Percentiles rank a stretch among this genome's conserved stretches.
These are phyloP conservation scores for Neurospora sp. DNA, from an alignment of 2,329 filamentous ascomycete genomes.

Conservation along the genomic window DNA sequence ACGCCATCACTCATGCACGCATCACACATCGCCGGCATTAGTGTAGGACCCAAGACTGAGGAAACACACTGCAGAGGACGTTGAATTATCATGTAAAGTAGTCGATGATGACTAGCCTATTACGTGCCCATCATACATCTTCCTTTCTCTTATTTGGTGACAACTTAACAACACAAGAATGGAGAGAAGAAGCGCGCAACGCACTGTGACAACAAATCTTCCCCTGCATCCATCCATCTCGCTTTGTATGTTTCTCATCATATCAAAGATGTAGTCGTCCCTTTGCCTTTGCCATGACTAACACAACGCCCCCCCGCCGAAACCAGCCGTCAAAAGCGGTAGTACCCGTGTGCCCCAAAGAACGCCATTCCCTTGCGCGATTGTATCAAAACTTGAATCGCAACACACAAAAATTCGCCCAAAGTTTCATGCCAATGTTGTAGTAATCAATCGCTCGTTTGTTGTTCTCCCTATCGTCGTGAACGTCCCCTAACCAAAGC, in stretches of 20 bases:
- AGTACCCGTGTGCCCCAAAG: not conserved
- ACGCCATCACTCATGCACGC: not conserved
- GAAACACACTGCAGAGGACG: not conserved
- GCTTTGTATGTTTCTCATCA: not conserved
- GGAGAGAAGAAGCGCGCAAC: not conserved
- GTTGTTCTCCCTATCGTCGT: not conserved
- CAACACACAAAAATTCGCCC: not conserved
- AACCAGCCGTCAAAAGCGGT: not conserved
- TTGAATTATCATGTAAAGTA: not conserved
- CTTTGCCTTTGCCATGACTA: not conserved
- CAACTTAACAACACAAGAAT: not conserved
- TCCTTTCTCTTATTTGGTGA: not conserved
- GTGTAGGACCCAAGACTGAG: not conserved
- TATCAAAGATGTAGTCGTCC: not conserved
- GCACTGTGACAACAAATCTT: not conserved
- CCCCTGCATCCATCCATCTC: not conserved
- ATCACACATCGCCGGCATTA: not conserved
- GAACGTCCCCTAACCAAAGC: not conserved
- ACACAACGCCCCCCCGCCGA: not conserved
- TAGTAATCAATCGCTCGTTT: constrained; percentile 1
- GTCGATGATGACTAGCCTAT: not conserved
- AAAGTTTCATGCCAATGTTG: not conserved
- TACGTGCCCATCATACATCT: not conserved
- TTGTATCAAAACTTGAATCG: not conserved
- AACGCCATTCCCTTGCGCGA: not conserved